Evolutionary conservation across 805 yeast species (phyloP).

Genomic region (Wickerhamomyces ciferrii): DNA sequence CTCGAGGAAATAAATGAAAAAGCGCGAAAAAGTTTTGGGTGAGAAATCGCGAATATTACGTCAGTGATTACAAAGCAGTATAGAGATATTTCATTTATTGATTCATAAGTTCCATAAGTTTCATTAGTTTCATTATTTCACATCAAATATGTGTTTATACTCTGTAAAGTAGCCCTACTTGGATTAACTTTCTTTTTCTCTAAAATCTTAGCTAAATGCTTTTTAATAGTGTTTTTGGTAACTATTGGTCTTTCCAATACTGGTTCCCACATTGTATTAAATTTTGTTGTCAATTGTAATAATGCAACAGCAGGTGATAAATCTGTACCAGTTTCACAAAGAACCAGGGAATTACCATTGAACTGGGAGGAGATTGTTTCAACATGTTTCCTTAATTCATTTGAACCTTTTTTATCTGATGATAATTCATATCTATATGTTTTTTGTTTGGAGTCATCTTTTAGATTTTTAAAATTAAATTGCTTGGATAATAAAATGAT

Average conservation of each 20-base stretch:
- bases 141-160: constrained; percentile 59
- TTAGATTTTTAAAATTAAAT: not conserved
- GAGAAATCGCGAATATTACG: not conserved
- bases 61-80: not conserved
- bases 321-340: constrained; percentile 66
- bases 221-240: constrained; percentile 49
- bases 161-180: constrained; percentile 69
- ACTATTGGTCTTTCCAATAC: constrained; percentile 14
- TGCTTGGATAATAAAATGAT: constrained; percentile 8
- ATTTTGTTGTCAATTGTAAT: constrained; percentile 42
- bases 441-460: not conserved
- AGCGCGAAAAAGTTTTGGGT: not conserved
- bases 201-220: constrained; percentile 47
- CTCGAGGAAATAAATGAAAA: not conserved
- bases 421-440: constrained; percentile 22
- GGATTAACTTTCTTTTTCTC: constrained; percentile 58
- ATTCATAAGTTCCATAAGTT: too few relatives aligned
- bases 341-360: constrained; percentile 27
- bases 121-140: too few relatives aligned
- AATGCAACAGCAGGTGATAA: constrained; percentile 58
- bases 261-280: constrained; percentile 35
- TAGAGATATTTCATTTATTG: not conserved
- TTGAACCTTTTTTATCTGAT: constrained; percentile 61
- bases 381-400: constrained; percentile 44
- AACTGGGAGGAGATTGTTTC: constrained; percentile 33